Base-by-base conservation (phyloP, 768 basidiomycete species). In the Coprinopsis marcescibilis region DNA sequence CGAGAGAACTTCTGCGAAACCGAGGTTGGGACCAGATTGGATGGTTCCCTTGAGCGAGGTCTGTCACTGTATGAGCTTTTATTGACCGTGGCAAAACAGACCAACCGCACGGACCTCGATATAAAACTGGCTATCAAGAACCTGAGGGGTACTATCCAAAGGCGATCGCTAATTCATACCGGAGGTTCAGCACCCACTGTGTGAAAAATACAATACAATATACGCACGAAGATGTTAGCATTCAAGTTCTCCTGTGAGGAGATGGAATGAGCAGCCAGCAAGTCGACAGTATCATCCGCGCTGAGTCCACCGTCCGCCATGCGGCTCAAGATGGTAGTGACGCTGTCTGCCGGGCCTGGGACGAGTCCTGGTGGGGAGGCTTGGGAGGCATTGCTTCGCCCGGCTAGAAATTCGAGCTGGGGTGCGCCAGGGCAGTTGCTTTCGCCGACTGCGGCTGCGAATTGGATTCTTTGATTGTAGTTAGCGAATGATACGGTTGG, bases 381-480 rank as follows among this genome's bases (percentile, higher is more conserved):
- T 2, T 62, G 62, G 13, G 49, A 63, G 8, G 69, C 60, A 10
- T 42, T 38, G 2, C 68, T 62, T 15, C 69, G 60, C 3, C 75
- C 72, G 25, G 67, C 39, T 46, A 71, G 57, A 61, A 72, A 70
- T 12, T 59, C 45, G 19, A 76, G 58, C n/a, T 63, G 65, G 5
- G 72, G 72, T 14, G 69, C 69, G 53, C 72, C 72, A 2, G 66
- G 63, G 49, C 73, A 75, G 43, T 71, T 73, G 30, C 57, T 54
- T 12, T 69, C 57, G 40, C 66, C 68, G 29, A 72, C 67, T 2
- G 73, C 71, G 10, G 60, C 70, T 14, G 74, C 73, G 49, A 76
- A 70, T 48, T 73, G 69, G 39, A 77, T 70, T 55, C 67, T 70
- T n/a, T n/a, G n/a, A n/a, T n/a, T n/a, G n/a, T n/a, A n/a, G n/a